Percentiles rank a stretch among this genome's conserved stretches.
These are phyloP conservation scores for Orychophragmus violaceus DNA, from an alignment of 345 rosid species.

Conservation along the genomic window DNA sequence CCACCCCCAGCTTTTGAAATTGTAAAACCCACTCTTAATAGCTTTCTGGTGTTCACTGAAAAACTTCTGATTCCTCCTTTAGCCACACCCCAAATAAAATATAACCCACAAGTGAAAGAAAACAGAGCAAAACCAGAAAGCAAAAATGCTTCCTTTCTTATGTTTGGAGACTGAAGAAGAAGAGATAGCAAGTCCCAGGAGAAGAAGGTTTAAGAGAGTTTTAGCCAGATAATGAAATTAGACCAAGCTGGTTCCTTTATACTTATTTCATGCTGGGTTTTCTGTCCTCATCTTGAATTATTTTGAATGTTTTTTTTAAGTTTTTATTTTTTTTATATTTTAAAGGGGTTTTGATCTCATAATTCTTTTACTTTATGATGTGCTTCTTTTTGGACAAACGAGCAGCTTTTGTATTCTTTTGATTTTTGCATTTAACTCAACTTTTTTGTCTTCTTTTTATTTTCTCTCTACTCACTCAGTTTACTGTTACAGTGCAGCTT, in stretches of 20 bases:
- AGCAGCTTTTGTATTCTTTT: conserved; percentile 37
- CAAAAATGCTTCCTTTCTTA: conserved; percentile 24
- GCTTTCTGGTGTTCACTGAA: conserved; percentile 5
- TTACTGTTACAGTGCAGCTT: conserved; percentile 30
- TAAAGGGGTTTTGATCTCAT: conserved; percentile 23
- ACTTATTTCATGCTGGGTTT: conserved; percentile 32
- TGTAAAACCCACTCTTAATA: conserved; percentile 8
- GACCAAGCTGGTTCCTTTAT: conserved; percentile 33
- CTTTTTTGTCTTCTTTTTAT: conserved; percentile 12
- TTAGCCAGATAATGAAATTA: conserved; percentile 30
- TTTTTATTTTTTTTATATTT: neutral
- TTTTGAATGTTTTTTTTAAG: neutral
- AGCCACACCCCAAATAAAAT: conserved; percentile 10
- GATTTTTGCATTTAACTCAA: conserved; percentile 35
- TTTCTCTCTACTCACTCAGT: neutral
- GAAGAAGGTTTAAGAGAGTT: conserved; percentile 27
- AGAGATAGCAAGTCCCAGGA: neutral
- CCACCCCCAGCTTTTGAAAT: conserved; percentile 26
- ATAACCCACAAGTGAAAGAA: conserved; percentile 2
- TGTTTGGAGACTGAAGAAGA: conserved; percentile 27
- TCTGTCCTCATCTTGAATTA: conserved; percentile 22
- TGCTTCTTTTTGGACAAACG: conserved; percentile 38
- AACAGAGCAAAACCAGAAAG: neutral
- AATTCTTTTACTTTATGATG: conserved; percentile 36
- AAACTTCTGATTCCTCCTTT: conserved; percentile 6